Percentiles rank a stretch among this genome's conserved stretches.
These are phyloP conservation scores for Sarcomyxa edulis DNA, from an alignment of 768 basidiomycete genomes.

Conservation along the genomic window DNA sequence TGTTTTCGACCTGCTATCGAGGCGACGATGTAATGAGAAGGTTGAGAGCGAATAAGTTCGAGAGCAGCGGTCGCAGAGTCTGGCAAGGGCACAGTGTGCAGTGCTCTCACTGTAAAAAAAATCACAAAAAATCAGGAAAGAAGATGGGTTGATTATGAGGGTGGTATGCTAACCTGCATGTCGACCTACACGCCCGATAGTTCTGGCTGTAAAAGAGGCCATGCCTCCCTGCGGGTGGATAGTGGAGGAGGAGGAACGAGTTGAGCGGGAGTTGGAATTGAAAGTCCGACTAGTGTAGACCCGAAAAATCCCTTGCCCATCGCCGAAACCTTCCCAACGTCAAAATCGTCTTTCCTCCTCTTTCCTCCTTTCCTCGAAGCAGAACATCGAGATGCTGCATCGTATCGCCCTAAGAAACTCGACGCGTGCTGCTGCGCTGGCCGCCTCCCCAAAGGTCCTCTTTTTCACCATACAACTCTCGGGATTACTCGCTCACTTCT, in stretches of 20 bases:
- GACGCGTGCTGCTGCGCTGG: slow-evolving; percentile 71
- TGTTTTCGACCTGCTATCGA: slow-evolving; percentile 84
- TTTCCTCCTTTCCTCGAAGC: slow-evolving; percentile 42
- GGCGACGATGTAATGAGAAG: slow-evolving; percentile 89
- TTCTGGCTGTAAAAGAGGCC: too few relatives aligned
- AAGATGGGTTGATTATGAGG: too few relatives aligned
- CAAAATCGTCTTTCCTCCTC: slow-evolving; percentile 15
- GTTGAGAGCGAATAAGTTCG: slow-evolving; percentile 82
- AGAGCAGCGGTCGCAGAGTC: slow-evolving; percentile 58
- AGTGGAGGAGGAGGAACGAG: too few relatives aligned
- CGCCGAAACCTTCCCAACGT: slow-evolving; percentile 8
- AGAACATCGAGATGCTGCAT: slow-evolving; percentile 82
- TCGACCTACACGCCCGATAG: too few relatives aligned
- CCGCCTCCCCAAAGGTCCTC: slow-evolving; percentile 59
- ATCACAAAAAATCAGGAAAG: too few relatives aligned
- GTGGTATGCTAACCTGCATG: too few relatives aligned
- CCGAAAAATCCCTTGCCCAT: too few relatives aligned
- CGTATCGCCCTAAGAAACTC: slow-evolving; percentile 83
- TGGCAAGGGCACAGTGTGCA: too few relatives aligned
- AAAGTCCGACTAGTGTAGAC: too few relatives aligned
- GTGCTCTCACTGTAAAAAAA: too few relatives aligned
- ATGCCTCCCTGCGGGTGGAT: too few relatives aligned
- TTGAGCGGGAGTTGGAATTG: too few relatives aligned
- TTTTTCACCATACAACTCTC: slow-evolving; percentile 14
- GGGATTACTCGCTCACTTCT: slow-evolving; percentile 13